These are phyloP conservation scores for Avicennia marina DNA, from an alignment of 257 asterid genomes.

Conservation along the genomic window DNA sequence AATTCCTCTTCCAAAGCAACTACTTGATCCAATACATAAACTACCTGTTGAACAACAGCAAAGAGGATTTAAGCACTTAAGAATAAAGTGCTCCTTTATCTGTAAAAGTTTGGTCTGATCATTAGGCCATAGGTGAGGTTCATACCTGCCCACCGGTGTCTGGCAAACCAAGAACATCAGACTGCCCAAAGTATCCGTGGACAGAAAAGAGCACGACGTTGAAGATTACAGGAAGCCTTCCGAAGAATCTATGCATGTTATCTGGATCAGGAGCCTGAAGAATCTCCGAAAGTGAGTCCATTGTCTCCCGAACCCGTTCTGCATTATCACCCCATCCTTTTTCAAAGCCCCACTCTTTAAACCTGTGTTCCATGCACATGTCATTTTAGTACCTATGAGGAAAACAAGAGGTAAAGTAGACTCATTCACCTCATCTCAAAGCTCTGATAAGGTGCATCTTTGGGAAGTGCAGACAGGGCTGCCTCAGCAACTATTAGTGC, in stretches of 20 bases:
- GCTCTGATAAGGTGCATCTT: constrained; percentile 61
- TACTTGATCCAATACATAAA: constrained; percentile 93
- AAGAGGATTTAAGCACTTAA: neutral
- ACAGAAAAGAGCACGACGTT: constrained; percentile 74
- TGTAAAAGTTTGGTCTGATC: neutral
- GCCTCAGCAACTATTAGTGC: constrained; percentile 72
- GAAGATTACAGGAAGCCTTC: constrained; percentile 72
- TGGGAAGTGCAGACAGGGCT: constrained; percentile 54
- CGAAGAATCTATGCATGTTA: constrained; percentile 53
- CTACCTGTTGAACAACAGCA: constrained; percentile 48
- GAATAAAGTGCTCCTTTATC: neutral
- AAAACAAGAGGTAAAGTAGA: constrained; percentile 1
- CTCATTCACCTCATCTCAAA: constrained; percentile 64
- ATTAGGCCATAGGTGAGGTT: neutral
- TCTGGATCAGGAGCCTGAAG: constrained; percentile 85
- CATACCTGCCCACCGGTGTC: constrained; percentile 96
- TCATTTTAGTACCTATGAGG: neutral
- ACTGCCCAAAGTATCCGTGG: constrained; percentile 91
- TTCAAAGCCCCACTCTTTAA: constrained; percentile 88
- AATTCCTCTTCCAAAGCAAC: constrained; percentile 84
- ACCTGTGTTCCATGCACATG: constrained; percentile 36
- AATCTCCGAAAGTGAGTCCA: constrained; percentile 70
- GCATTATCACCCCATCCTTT: constrained; percentile 94
- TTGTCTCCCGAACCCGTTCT: constrained; percentile 65
- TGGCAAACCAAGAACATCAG: constrained; percentile 89